Conservation (phyloP, 495 filamentous ascomycete genomes). For the Glonium stellatum region DNA sequence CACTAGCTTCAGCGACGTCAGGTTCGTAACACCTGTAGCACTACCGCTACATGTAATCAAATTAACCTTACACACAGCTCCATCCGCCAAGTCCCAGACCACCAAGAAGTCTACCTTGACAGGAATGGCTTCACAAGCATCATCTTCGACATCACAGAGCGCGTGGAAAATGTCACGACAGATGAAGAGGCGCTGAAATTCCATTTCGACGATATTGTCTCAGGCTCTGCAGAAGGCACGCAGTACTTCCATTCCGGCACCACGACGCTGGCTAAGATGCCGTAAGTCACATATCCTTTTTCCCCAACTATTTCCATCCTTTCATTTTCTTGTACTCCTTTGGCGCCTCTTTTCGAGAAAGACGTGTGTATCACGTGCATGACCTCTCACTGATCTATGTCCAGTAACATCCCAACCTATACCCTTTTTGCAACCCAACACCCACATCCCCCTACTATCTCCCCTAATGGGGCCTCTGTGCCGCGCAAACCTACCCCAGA, state of each 20-base stretch:
- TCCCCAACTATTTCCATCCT: background rate
- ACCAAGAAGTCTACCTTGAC: conserved; percentile 92
- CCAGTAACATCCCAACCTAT: background rate
- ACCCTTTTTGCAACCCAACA: conserved; percentile 9
- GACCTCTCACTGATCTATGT: background rate
- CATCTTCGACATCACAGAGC: conserved; percentile 82
- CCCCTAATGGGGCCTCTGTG: conserved; percentile 14
- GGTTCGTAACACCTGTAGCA: conserved; percentile 44
- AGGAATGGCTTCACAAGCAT: conserved; percentile 67
- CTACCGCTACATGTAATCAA: conserved; percentile 3
- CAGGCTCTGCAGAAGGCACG: conserved; percentile 33
- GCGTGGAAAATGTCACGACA: conserved; percentile 49
- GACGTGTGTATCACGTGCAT: background rate
- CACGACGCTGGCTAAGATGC: conserved; percentile 31
- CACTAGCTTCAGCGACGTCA: conserved; percentile 68
- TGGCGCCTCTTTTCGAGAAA: background rate
- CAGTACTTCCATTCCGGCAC: conserved; percentile 45
- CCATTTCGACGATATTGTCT: conserved; percentile 72
- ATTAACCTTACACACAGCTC: conserved; percentile 42
- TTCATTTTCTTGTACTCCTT: conserved; percentile 40
- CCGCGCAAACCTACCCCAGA: conserved; percentile 25
- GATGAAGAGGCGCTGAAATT: conserved; percentile 62
- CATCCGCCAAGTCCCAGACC: conserved; percentile 84
- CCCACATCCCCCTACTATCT: conserved; percentile 5
- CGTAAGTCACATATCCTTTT: conserved; percentile 37